These are phyloP conservation scores for Coelastrella sp. DNA, from an alignment of 139 green algal species.

Conservation along the genomic window DNA sequence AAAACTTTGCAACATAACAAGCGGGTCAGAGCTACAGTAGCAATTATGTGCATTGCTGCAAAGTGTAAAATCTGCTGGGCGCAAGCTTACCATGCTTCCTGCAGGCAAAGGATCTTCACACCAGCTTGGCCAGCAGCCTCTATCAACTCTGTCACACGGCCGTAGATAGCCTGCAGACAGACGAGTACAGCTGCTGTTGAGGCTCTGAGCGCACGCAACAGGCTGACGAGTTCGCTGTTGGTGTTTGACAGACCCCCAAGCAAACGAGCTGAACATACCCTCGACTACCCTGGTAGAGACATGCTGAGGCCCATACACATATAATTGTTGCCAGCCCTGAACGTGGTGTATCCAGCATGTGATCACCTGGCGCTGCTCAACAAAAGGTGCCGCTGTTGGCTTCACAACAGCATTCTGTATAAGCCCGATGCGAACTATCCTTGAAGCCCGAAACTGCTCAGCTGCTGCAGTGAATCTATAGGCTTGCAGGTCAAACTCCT, in stretches of 20 bases:
- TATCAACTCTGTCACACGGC: slow-evolving; percentile 75
- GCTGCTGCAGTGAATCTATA: slow-evolving; percentile 72
- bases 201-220: too few relatives aligned
- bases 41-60: neutral
- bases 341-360: too few relatives aligned
- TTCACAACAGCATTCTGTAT: slow-evolving; percentile 89
- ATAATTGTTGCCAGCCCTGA: too few relatives aligned
- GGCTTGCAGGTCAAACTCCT: slow-evolving; percentile 77
- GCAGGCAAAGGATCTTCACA: slow-evolving; percentile 95
- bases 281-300: too few relatives aligned
- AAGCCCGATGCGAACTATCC: slow-evolving; percentile 86
- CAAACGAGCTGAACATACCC: too few relatives aligned
- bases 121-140: slow-evolving; percentile 81
- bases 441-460: slow-evolving; percentile 87
- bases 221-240: too few relatives aligned
- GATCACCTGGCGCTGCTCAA: slow-evolving; percentile 81
- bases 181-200: too few relatives aligned
- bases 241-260: too few relatives aligned
- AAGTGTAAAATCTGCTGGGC: too few relatives aligned
- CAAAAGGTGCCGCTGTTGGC: slow-evolving; percentile 87
- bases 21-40: too few relatives aligned
- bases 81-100: slow-evolving; percentile 91
- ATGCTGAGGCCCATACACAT: too few relatives aligned
- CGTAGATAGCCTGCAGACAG: slow-evolving; percentile 71
- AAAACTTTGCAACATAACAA: too few relatives aligned